A percentile compares a stretch with the other conserved stretches of the same genome.
Conservation (phyloP, 2,329 filamentous ascomycete genomes). For the Teratosphaeriaceae sp. region DNA sequence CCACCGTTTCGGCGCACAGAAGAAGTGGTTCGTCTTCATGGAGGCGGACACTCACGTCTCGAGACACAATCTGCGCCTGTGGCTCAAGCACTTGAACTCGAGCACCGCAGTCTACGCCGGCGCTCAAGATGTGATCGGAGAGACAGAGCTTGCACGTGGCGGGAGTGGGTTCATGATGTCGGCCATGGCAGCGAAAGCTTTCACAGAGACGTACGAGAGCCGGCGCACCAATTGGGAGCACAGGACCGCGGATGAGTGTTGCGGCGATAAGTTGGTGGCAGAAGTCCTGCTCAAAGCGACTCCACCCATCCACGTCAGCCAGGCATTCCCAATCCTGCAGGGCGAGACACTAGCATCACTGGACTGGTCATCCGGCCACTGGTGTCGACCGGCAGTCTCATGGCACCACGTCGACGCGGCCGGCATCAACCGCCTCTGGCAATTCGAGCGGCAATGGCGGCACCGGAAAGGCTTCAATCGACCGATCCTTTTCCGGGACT, state of each 20-base stretch:
- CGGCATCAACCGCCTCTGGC: constrained; percentile 17
- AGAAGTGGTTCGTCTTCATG: constrained; percentile 54
- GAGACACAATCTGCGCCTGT: constrained; percentile 46
- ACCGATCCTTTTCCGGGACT: constrained; percentile 30
- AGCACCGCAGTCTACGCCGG: constrained; percentile 45
- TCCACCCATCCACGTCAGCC: constrained; percentile 34
- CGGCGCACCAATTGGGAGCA: constrained; percentile 31
- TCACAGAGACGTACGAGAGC: constrained; percentile 27
- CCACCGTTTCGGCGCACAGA: constrained; percentile 20
- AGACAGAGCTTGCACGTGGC: constrained; percentile 35
- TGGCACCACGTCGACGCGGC: constrained; percentile 26
- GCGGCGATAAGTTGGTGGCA: constrained; percentile 47
- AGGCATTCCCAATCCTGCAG: constrained; percentile 38
- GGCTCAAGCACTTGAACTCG: constrained; percentile 47
- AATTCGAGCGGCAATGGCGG: constrained; percentile 26
- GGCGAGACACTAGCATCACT: constrained; percentile 35
- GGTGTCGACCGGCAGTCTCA: constrained; percentile 38
- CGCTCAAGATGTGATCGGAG: constrained; percentile 32
- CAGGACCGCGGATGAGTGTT: constrained; percentile 42
- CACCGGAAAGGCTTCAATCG: constrained; percentile 25
- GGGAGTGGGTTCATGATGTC: constrained; percentile 40
- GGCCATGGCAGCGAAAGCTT: constrained; percentile 29
- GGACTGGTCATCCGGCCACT: constrained; percentile 35
- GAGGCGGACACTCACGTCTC: constrained; percentile 53
- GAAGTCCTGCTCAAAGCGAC: constrained; percentile 41